Evolutionary conservation across 2,329 filamentous ascomycete genomes (phyloP).

Genomic region (Elsinoe perseae): DNA sequence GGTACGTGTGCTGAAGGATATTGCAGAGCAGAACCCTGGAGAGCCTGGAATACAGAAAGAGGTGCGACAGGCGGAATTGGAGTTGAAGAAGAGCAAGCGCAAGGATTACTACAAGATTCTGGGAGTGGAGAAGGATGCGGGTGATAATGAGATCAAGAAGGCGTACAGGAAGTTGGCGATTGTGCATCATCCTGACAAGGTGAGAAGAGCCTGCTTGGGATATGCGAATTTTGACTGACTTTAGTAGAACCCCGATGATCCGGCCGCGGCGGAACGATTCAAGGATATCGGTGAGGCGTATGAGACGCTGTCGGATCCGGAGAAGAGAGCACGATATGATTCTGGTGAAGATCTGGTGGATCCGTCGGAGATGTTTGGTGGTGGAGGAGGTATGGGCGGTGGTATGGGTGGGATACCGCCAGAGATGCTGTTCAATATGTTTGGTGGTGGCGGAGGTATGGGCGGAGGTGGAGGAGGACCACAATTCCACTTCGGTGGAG

Average conservation of each 20-base stretch:
- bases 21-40: constrained; percentile 73
- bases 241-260: constrained; percentile 68
- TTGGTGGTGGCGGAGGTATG: constrained; percentile 49
- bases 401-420: constrained; percentile 56
- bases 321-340: constrained; percentile 89
- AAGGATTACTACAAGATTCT: constrained; percentile 99
- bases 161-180: constrained; percentile 94
- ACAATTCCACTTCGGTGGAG: constrained; percentile 30
- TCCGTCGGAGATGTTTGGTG: constrained; percentile 74
- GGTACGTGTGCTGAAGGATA: constrained; percentile 77
- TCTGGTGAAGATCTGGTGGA: constrained; percentile 82
- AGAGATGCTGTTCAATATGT: constrained; percentile 76
- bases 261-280: constrained; percentile 79
- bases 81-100: constrained; percentile 92
- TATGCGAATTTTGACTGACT: neutral
- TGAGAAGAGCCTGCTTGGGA: neutral
- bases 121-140: constrained; percentile 75
- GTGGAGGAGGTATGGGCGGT: constrained; percentile 42
- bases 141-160: constrained; percentile 83
- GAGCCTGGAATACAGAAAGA: constrained; percentile 77
- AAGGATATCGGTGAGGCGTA: constrained; percentile 98
- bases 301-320: constrained; percentile 85
- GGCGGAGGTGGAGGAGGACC: constrained; percentile 46
- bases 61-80: constrained; percentile 80
- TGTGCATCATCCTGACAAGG: constrained; percentile 87